Percentiles rank a stretch among this genome's conserved stretches.
phyloP scores from a whole-genome alignment of 2,329 filamentous ascomycete species.

The Diaporthe sp. region DNA sequence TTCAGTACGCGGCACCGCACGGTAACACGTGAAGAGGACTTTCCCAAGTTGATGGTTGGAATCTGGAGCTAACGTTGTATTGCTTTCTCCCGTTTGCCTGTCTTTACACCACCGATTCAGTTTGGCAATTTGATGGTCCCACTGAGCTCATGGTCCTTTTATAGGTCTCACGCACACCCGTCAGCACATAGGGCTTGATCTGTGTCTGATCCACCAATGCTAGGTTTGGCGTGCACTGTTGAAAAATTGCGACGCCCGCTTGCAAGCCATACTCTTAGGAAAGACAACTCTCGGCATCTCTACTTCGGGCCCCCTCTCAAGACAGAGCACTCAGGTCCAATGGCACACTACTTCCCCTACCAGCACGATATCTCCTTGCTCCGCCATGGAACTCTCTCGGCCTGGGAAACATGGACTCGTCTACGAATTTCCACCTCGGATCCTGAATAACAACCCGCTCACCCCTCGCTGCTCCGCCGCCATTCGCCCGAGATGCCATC shows the following conservation, averaged over 20 bases:
- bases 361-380: constrained; percentile 84
- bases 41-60: too few relatives aligned
- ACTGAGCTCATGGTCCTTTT: background rate
- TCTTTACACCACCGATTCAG: background rate
- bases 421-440: constrained; percentile 85
- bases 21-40: background rate
- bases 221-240: background rate
- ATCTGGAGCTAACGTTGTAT: too few relatives aligned
- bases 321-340: constrained; percentile 77
- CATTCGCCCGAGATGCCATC: constrained; percentile 43
- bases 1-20: background rate
- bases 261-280: background rate
- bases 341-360: constrained; percentile 92
- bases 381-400: constrained; percentile 84
- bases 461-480: constrained; percentile 40
- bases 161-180: background rate
- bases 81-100: background rate
- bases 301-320: background rate
- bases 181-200: too few relatives aligned
- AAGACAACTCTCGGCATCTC: too few relatives aligned
- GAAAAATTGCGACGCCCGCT: background rate
- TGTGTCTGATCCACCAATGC: background rate
- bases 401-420: constrained; percentile 84
- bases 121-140: background rate
- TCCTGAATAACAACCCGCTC: constrained; percentile 75